A percentile compares a stretch with the other conserved stretches of the same genome.
Evolutionary conservation across 331 rosid species (phyloP).

Genomic region (Stylosanthes scabra): DNA sequence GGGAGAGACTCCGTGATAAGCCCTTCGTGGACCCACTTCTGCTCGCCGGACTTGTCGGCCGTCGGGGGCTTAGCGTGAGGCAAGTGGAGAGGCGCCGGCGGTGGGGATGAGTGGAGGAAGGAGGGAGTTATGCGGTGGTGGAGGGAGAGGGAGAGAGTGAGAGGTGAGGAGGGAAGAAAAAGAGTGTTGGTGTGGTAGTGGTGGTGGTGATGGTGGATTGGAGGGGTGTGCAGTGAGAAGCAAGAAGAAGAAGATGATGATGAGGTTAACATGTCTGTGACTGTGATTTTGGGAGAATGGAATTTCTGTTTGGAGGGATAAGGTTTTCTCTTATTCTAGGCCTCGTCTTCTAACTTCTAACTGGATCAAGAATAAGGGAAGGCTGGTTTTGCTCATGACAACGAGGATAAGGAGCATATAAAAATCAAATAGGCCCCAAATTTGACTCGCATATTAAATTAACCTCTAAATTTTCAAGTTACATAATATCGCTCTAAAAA

Average conservation of each 20-base stretch:
- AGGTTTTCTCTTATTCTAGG: no score
- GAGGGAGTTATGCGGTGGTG: constrained; percentile 24
- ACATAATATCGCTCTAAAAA: no score
- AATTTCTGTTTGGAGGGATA: no score
- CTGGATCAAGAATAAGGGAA: no score
- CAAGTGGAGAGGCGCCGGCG: constrained; percentile 15
- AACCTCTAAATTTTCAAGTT: no score
- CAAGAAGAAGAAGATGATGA: neutral
- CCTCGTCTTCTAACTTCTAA: no score
- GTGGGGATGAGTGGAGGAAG: constrained; percentile 38
- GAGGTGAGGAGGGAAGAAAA: neutral
- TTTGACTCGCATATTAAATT: no score
- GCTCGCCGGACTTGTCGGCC: constrained; percentile 63
- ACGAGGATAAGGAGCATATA: no score
- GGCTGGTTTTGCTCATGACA: no score
- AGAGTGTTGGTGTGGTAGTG: neutral
- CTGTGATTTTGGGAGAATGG: neutral
- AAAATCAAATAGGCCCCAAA: no score
- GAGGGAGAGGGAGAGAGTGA: neutral
- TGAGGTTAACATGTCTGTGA: constrained; percentile 41
- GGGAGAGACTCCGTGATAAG: constrained; percentile 87
- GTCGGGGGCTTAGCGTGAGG: constrained; percentile 58
- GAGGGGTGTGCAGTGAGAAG: constrained; percentile 33
- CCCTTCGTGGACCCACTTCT: constrained; percentile 82
- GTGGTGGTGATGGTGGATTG: constrained; percentile 25